phyloP scores from a whole-genome alignment of 192 early-diverging fungal species.

The Backusella macrospora region DNA sequence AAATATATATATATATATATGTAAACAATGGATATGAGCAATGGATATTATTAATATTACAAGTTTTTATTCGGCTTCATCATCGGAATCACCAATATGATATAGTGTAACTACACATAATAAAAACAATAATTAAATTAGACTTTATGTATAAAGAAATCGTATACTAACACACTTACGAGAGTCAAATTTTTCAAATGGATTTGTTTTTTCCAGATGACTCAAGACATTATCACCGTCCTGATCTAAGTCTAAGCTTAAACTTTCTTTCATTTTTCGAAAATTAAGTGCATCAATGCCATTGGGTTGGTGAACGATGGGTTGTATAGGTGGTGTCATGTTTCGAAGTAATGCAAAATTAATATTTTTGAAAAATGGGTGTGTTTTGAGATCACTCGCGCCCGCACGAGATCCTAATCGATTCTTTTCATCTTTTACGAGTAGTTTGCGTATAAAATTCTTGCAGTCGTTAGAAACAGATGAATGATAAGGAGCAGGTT shows the following conservation, averaged over 20 bases:
- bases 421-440: conserved; percentile 89
- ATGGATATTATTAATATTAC: not conserved
- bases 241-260: conserved; percentile 66
- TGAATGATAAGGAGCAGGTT: conserved; percentile 17
- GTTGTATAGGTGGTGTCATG: conserved; percentile 83
- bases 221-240: conserved; percentile 47
- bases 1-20: too few relatives aligned
- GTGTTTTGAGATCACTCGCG: conserved; percentile 91
- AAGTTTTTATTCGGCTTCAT: conserved; percentile 1
- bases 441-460: conserved; percentile 77
- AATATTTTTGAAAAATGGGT: conserved; percentile 87
- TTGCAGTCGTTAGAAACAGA: conserved; percentile 54
- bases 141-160: not conserved
- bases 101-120: not conserved
- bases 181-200: conserved; percentile 64
- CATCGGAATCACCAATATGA: conserved; percentile 4
- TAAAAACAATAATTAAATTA: not conserved
- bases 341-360: conserved; percentile 95
- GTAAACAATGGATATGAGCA: too few relatives aligned
- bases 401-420: conserved; percentile 88
- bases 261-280: conserved; percentile 61
- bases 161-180: conserved; percentile 32
- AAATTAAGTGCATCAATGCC: conserved; percentile 74
- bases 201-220: conserved; percentile 40
- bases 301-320: conserved; percentile 50